phyloP scores from a whole-genome alignment of 208 protist species.

The Leishmania arabica region DNA sequence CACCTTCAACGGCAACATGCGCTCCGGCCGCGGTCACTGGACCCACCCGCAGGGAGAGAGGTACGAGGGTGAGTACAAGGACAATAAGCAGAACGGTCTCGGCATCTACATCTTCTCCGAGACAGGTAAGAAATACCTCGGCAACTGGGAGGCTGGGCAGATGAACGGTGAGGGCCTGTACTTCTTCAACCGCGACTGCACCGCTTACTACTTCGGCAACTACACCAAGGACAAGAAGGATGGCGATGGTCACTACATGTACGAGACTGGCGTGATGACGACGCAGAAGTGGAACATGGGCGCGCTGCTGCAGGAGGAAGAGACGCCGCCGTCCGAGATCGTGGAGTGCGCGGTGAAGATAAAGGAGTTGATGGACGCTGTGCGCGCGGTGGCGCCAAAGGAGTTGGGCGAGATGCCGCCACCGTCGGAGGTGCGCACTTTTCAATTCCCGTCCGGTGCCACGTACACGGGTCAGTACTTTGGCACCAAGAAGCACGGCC shows the following conservation, averaged over 20 bases:
- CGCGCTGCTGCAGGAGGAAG: constrained; percentile 54
- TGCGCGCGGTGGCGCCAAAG: constrained; percentile 62
- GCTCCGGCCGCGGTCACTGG: constrained; percentile 82
- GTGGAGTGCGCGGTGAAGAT: constrained; percentile 54
- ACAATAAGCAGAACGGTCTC: constrained; percentile 86
- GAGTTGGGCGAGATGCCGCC: constrained; percentile 62
- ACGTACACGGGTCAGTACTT: constrained; percentile 89
- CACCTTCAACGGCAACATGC: constrained; percentile 73
- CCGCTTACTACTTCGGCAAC: constrained; percentile 69
- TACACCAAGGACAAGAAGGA: constrained; percentile 87
- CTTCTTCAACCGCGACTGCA: constrained; percentile 69
- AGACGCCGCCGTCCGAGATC: constrained; percentile 65
- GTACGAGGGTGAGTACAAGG: constrained; percentile 89
- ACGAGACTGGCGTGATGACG: constrained; percentile 86
- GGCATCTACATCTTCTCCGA: constrained; percentile 77
- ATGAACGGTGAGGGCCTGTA: constrained; percentile 90
- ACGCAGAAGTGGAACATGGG: constrained; percentile 78
- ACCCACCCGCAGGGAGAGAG: constrained; percentile 73
- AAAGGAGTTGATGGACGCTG: constrained; percentile 43
- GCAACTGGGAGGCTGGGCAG: constrained; percentile 73
- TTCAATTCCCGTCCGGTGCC: constrained; percentile 87
- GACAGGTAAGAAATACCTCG: constrained; percentile 81
- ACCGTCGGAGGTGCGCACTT: constrained; percentile 74
- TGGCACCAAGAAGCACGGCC: constrained; percentile 89
- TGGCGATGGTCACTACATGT: constrained; percentile 80